Base-by-base conservation (phyloP, 805 yeast species). In the Tetrapisispora nanseiensis region DNA sequence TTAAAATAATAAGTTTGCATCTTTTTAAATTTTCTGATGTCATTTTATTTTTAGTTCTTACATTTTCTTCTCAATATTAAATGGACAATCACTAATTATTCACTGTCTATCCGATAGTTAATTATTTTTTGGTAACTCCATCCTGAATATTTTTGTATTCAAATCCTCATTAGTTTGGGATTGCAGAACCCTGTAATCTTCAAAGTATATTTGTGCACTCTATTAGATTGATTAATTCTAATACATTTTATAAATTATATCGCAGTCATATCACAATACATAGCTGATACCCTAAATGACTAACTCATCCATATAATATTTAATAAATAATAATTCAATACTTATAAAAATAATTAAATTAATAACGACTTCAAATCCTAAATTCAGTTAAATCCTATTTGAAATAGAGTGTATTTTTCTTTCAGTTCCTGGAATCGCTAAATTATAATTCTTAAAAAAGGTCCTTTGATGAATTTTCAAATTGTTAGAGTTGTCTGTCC, bases 251-350 rank as follows among this genome's bases (percentile, higher is more conserved):
- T 22, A 24, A 35, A 35, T 35, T 35, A 35, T 35, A 20, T 35
- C 15, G 18, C 23, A 11, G 31, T 24, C 38, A 24, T 34, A 6
- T 15, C 12, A 35, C 9, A 23, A 22, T 24, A 13, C 15, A 13
- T 22, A 13, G n/a, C 3, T n/a, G n/a, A 23, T 16, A 26, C 38
- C 38, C 21, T 24, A 3, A 18, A 18, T 35, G 30, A 24, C 31
- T 24, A 15, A 22, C 13, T 10, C 30, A 35, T 24, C 12, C 29
- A 35, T 35, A 35, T 35, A 35, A 35, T 35, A 35, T 24, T 16
- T 35, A 35, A 35, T 35, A 35, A 35, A 35, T 35, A 35, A 35
- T 35, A 35, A 20, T 35, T 35, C 30, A 35, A 33, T 24, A 12
- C 12, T 33, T 21, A 13, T 21, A 20, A 21, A 8, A 24, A 24